A percentile compares a stretch with the other conserved stretches of the same genome.
These are phyloP conservation scores for Colletotrichum cuscutae DNA, from an alignment of 2,329 filamentous ascomycete genomes.

Conservation along the genomic window DNA sequence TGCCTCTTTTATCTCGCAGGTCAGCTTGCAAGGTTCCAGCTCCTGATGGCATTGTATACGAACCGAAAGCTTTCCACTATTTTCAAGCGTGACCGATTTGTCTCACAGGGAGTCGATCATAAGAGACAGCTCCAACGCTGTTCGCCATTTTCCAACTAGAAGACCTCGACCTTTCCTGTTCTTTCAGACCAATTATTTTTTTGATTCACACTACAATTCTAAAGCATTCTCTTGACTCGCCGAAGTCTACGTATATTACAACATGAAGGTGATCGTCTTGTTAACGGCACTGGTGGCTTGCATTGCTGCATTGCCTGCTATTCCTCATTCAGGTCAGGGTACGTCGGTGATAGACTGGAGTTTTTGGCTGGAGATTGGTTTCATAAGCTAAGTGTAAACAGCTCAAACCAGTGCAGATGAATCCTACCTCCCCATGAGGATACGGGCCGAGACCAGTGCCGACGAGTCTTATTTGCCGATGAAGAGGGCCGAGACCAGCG, in stretches of 20 bases:
- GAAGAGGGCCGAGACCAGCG: conserved; percentile 15
- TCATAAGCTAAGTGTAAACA: not conserved
- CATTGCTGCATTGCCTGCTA: conserved; percentile 7
- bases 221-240: not conserved
- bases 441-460: conserved; percentile 12
- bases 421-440: conserved; percentile 27
- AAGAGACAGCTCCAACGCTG: not conserved
- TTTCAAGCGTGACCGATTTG: no score
- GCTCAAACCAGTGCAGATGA: conserved; percentile 23
- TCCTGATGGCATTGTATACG: not conserved
- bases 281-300: conserved; percentile 15
- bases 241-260: not conserved
- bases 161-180: not conserved
- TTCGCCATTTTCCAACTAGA: no score
- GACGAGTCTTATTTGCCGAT: conserved; percentile 26
- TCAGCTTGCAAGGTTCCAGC: conserved; percentile 1
- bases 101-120: not conserved
- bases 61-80: not conserved
- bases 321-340: conserved; percentile 12
- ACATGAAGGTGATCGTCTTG: conserved; percentile 20
- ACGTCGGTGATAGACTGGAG: not conserved
- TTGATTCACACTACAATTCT: not conserved
- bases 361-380: not conserved
- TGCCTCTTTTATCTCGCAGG: conserved; percentile 18
- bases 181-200: not conserved